Conservation (phyloP, 129 eudicot species). For the Flaveria sonorensis region DNA sequence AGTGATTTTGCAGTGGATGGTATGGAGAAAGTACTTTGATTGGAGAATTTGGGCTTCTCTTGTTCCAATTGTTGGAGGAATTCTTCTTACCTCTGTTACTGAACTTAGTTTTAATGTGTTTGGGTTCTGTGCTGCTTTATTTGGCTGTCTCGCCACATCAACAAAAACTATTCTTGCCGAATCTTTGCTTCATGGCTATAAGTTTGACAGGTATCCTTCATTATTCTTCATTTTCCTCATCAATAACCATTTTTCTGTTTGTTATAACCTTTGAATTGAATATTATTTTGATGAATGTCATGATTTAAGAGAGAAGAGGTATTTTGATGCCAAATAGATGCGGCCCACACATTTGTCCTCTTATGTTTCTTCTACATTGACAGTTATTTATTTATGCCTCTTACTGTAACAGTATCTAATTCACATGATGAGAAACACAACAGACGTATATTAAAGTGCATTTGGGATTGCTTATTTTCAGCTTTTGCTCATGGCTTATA, state of each 20-base stretch:
- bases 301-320: background rate
- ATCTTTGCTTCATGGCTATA: slow-evolving; percentile 90
- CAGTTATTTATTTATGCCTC: background rate
- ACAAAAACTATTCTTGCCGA: slow-evolving; percentile 98
- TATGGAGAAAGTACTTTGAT: slow-evolving; percentile 92
- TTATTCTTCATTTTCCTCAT: slow-evolving; percentile 1
- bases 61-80: slow-evolving; percentile 96
- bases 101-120: slow-evolving; percentile 88
- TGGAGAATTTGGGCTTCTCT: slow-evolving; percentile 92
- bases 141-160: slow-evolving; percentile 96
- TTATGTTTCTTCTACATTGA: background rate
- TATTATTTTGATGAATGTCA: background rate
- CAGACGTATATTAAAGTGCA: background rate
- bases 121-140: slow-evolving; percentile 94
- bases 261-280: slow-evolving; percentile 10
- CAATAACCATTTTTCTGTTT: background rate
- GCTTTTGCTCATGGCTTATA: slow-evolving; percentile 2
- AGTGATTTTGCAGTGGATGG: slow-evolving; percentile 96
- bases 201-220: slow-evolving; percentile 82
- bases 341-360: no score
- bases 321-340: background rate
- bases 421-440: background rate
- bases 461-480: background rate
- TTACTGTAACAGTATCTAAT: background rate
- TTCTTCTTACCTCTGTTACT: slow-evolving; percentile 87